Evolutionary conservation across 2,329 filamentous ascomycete genomes (phyloP), one percentile per base, ranked within the genome.

Genomic region (Colletotrichum sp.): DNA sequence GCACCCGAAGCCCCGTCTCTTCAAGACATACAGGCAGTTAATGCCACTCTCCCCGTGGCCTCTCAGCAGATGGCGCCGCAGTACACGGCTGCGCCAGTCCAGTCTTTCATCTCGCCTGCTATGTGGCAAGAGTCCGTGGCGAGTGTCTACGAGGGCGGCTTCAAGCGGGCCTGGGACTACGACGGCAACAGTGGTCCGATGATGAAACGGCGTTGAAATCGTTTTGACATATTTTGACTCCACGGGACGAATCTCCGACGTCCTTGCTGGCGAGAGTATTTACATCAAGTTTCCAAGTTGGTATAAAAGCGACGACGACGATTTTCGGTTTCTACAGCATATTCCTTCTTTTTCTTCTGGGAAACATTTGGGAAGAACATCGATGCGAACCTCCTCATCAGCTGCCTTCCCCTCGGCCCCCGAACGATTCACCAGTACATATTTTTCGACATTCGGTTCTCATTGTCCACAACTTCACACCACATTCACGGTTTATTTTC

Each of bases 51-150:
- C 55, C 86, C 88, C 13, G 81, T 85, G 52, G 85, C 82, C 72
- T 82, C 89, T 52, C 89, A 90, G 71, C 84, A 87, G 52, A 83
- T 90, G 63, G 84, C 88, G 4, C 86, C 88, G 69, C 86, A 89
- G 77, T 92, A 91, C 81, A 85, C 90, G 34, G 85, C 88, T 32
- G 86, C 89, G 9, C 86, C 90, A 4, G 87, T 91, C 66, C 87
- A 89, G 72, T 88, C 87, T 32, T 94, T 93, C 81, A 90, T 94
- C 77, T 94, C 92, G 12, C 92, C 93, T 6, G 92, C 91, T 75
- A 94, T 94, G 93, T 94, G 93, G 93, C 92, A 93, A 82, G 92
- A 94, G 81, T 93, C 91, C 15, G 93, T 94, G 71, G 92, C 92
- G 15, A 93, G 90, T 78, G 92, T 93, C 7, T 93, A 93, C 82